Base-by-base conservation (phyloP, 495 filamentous ascomycete species). In the Trichoderma parareesei region DNA sequence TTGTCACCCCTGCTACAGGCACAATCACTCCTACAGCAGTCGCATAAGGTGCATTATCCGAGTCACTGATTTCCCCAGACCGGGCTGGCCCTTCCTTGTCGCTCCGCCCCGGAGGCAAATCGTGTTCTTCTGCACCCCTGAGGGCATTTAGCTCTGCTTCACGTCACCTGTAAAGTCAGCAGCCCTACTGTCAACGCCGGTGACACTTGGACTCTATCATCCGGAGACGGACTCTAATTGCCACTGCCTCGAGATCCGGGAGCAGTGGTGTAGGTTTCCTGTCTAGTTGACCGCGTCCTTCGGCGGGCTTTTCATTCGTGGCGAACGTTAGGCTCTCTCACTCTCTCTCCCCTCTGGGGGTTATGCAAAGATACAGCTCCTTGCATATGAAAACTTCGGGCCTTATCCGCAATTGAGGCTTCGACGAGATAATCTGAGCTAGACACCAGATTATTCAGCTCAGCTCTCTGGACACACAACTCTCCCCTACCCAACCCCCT, bases 1-100 rank as follows among this genome's bases (percentile, higher is more conserved):
- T 57, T 57, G 37, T 57, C 53, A 57, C 53, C 53, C 53, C 53
- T 57, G 53, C 27, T 37, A 57, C 53, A n/a, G 53, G 53, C 53
- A 57, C 53, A 27, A 57, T 35, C 37, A 35, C 53, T 57, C 20
- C 11, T 57, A 57, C 16, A 35, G 16, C 53, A 37, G 53, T n/a
- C 9, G 53, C 53, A 57, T 57, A 35, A n/a, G 20, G 53, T 35
- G 53, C 53, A 57, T 57, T 57, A 16, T 37, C 53, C 27, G 53
- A 37, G 27, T 41, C 53, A 57, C 53, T 37, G 53, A 37, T 37
- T 57, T 57, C 53, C 53, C 53, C 53, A 57, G 53, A 57, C 20
- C 20, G 53, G 53, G 27, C 27, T 57, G 27, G 33, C 53, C 27
- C 9, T 57, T 37, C 53, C 53, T 57, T 57, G 53, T 37, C 53